phyloP scores from a whole-genome alignment of 192 early-diverging fungal species.

The Coemansia sp. region DNA sequence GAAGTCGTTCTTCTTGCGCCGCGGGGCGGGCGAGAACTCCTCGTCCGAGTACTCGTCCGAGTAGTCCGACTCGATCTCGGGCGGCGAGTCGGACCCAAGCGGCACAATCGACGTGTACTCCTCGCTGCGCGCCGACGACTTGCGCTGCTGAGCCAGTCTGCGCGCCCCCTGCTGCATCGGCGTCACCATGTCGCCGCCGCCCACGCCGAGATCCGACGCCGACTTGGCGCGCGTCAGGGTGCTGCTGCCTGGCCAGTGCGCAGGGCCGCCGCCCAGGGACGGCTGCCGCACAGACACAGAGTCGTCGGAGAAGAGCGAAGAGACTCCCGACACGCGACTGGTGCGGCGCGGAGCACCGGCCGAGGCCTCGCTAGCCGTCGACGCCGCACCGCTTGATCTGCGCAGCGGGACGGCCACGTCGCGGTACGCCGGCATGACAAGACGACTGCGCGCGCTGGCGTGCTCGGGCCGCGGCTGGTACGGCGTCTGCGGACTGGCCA shows the following conservation, averaged over 20 bases:
- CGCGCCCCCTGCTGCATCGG: background rate
- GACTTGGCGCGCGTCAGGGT: slow-evolving; percentile 31
- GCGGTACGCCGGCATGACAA: slow-evolving; percentile 46
- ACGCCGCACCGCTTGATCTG: slow-evolving; percentile 22
- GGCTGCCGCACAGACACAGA: slow-evolving; percentile 16
- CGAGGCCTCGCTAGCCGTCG: background rate
- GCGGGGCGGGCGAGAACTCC: slow-evolving; percentile 47
- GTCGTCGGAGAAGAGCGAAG: slow-evolving; percentile 50
- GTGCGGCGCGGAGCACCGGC: background rate
- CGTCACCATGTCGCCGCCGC: slow-evolving; percentile 12
- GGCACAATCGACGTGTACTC: slow-evolving; percentile 52
- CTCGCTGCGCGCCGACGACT: slow-evolving; percentile 17
- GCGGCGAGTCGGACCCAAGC: slow-evolving; percentile 37
- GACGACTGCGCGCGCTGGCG: slow-evolving; percentile 17
- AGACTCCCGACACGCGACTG: slow-evolving; percentile 33
- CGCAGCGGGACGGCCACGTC: slow-evolving; percentile 50
- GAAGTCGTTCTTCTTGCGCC: slow-evolving; percentile 50
- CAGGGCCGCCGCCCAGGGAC: slow-evolving; percentile 3
- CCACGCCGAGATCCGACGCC: slow-evolving; percentile 23
- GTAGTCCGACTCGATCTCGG: slow-evolving; percentile 51
- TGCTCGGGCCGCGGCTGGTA: slow-evolving; percentile 54
- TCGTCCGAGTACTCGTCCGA: slow-evolving; percentile 55
- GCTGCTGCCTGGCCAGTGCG: slow-evolving; percentile 2
- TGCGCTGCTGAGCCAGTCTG: slow-evolving; percentile 4
- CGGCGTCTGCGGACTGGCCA: slow-evolving; percentile 47